A percentile compares a stretch with the other conserved stretches of the same genome.
phyloP scores from a whole-genome alignment of 2,329 filamentous ascomycete species.

The Colletotrichum scovillei region DNA sequence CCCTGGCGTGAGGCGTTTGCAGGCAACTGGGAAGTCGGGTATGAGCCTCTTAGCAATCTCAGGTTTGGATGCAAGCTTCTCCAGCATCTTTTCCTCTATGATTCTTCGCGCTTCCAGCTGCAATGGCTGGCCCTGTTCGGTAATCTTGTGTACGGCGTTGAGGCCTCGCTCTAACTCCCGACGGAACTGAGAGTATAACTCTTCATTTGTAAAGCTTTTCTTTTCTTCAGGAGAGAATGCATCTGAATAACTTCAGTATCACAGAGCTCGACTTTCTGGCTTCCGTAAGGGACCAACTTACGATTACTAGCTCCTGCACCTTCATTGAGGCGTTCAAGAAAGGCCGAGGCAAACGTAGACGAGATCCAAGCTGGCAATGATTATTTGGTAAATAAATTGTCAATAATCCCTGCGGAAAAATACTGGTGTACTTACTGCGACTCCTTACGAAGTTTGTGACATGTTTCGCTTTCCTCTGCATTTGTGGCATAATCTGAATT shows the following conservation, averaged over 20 bases:
- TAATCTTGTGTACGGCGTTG: not conserved
- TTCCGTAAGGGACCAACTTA: not conserved
- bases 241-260: not conserved
- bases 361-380: not conserved
- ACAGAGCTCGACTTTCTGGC: not conserved
- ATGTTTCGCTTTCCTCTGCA: slow-evolving; percentile 44
- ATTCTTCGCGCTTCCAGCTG: not conserved
- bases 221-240: not conserved
- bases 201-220: not conserved
- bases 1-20: not conserved
- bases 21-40: slow-evolving; percentile 2
- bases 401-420: too few relatives aligned
- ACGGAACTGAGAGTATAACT: not conserved
- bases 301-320: not conserved
- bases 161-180: not conserved
- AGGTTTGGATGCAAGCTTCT: not conserved
- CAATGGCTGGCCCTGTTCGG: not conserved
- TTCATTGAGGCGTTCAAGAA: not conserved
- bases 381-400: not conserved
- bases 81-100: not conserved
- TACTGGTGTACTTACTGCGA: not conserved
- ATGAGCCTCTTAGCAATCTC: not conserved
- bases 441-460: not conserved
- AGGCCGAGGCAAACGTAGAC: not conserved
- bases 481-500: slow-evolving; percentile 60